Percentiles rank a stretch among this genome's conserved stretches.
These are phyloP conservation scores for Salix purpurea DNA, from an alignment of 345 rosid genomes.

Conservation along the genomic window DNA sequence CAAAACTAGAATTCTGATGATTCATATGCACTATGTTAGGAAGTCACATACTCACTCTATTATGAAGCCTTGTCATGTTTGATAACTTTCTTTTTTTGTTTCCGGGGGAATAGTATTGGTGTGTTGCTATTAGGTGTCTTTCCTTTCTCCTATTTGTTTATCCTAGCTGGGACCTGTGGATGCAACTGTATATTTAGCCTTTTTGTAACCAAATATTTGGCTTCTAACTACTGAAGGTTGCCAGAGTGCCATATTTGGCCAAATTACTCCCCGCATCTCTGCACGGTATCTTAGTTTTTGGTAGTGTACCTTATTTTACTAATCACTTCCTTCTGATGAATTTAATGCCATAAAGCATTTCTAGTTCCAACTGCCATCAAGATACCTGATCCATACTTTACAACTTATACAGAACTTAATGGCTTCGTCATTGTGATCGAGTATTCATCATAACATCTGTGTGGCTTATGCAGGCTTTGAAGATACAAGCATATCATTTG, in stretches of 20 bases:
- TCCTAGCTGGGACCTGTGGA: background rate
- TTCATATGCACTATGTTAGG: background rate
- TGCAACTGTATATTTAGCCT: background rate
- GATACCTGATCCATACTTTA: background rate
- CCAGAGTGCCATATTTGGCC: background rate
- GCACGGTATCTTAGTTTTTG: background rate
- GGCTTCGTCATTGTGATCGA: background rate
- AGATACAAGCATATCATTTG: conserved; percentile 75
- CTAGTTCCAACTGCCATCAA: conserved; percentile 2
- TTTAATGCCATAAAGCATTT: background rate
- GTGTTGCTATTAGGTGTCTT: background rate
- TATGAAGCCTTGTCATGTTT: background rate
- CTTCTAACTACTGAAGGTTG: background rate
- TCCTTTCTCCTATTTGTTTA: background rate
- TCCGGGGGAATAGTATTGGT: background rate
- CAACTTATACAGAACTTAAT: background rate
- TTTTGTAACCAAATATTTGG: background rate
- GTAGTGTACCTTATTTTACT: background rate
- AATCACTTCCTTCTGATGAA: background rate
- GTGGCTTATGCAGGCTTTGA: conserved; percentile 71
- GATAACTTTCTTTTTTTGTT: background rate
- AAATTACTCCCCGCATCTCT: background rate
- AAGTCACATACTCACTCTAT: background rate
- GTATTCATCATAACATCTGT: conserved; percentile 6
- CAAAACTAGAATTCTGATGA: background rate